phyloP scores from a whole-genome alignment of 2,329 filamentous ascomycete genomes.

The Orbilia ellipsospora region DNA sequence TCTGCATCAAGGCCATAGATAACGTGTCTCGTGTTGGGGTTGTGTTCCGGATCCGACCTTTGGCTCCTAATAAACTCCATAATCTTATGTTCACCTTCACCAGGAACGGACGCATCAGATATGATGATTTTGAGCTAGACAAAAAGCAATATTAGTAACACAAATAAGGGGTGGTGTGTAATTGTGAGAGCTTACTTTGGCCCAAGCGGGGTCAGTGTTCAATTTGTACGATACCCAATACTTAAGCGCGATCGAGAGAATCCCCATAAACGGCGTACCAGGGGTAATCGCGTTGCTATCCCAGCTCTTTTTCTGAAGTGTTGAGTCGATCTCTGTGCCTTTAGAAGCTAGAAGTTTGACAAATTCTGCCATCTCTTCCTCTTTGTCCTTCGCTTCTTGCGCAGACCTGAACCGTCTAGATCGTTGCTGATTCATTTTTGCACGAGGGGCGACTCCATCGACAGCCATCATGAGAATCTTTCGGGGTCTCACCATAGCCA shows the following conservation, averaged over 20 bases:
- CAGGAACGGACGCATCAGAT: slow-evolving; percentile 95
- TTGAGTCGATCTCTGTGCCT: slow-evolving; percentile 71
- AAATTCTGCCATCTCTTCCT: slow-evolving; percentile 88
- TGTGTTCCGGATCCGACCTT: slow-evolving; percentile 86
- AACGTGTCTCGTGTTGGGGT: slow-evolving; percentile 96
- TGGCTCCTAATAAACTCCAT: slow-evolving; percentile 98
- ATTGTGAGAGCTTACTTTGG: slow-evolving; percentile 66
- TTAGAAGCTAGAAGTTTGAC: slow-evolving; percentile 84
- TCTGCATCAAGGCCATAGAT: slow-evolving; percentile 98
- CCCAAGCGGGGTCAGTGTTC: slow-evolving; percentile 96
- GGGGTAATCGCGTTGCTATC: slow-evolving; percentile 73
- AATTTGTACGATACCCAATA: slow-evolving; percentile 99
- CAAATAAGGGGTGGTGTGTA: not conserved
- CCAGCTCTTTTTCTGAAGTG: slow-evolving; percentile 86
- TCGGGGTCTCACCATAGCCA: slow-evolving; percentile 97
- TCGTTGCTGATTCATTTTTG: slow-evolving; percentile 99
- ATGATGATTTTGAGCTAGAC: slow-evolving; percentile 89
- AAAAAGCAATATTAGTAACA: not conserved
- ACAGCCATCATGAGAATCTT: slow-evolving; percentile 98
- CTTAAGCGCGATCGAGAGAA: slow-evolving; percentile 85
- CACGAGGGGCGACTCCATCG: slow-evolving; percentile 95
- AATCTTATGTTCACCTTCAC: slow-evolving; percentile 99
- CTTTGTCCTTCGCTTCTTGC: slow-evolving; percentile 93
- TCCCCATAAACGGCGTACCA: slow-evolving; percentile 96
- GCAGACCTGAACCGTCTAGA: slow-evolving; percentile 94